These are phyloP conservation scores for Chimonanthus praecox DNA, from an alignment of 164 flowering plant species.

Conservation along the genomic window DNA sequence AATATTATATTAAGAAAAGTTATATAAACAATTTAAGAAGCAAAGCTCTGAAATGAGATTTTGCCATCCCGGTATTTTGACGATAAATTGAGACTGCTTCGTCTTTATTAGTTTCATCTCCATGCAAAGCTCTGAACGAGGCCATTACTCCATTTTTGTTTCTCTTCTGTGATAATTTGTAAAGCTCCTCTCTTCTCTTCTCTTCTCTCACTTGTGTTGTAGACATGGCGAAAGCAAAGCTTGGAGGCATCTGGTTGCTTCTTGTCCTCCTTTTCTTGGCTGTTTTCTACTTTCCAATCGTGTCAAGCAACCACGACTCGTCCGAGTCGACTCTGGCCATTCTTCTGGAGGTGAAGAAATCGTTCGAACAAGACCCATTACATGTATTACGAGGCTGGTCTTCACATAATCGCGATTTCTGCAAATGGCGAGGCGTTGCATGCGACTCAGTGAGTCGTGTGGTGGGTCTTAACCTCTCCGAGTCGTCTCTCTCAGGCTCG, in stretches of 20 bases:
- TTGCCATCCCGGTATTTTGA: too few species aligned
- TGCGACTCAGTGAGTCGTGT: slow-evolving; percentile 39
- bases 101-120: too few species aligned
- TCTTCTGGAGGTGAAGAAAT: slow-evolving; percentile 61
- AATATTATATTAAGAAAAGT: too few species aligned
- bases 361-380: slow-evolving; percentile 51
- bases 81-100: too few species aligned
- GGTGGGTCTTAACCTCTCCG: slow-evolving; percentile 65
- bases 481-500: slow-evolving; percentile 58
- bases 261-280: slow-evolving; percentile 12
- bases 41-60: too few species aligned
- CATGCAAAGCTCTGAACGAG: too few species aligned
- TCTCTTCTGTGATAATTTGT: too few species aligned
- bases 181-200: too few species aligned
- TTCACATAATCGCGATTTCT: slow-evolving; percentile 36
- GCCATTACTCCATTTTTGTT: too few species aligned
- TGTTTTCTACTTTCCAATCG: slow-evolving; percentile 17
- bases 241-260: slow-evolving; percentile 3
- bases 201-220: background rate
- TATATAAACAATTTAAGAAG: too few species aligned
- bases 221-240: background rate
- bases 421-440: slow-evolving; percentile 70
- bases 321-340: slow-evolving; percentile 9
- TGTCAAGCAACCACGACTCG: slow-evolving; percentile 8
- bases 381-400: slow-evolving; percentile 59